These are phyloP conservation scores for Rubus parviflorus DNA, from an alignment of 306 rosid genomes.

Conservation along the genomic window DNA sequence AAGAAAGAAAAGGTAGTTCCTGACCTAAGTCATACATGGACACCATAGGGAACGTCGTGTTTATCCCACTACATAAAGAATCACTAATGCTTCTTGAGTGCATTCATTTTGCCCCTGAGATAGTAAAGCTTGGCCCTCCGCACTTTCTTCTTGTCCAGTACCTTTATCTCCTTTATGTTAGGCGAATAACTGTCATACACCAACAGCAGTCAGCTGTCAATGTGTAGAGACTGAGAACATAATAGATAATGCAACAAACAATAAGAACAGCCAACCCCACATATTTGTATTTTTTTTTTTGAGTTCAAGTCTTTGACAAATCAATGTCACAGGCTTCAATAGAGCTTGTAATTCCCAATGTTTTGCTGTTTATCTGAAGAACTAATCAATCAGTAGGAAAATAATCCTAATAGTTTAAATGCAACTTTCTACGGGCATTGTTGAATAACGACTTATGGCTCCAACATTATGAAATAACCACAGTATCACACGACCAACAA, in stretches of 20 bases:
- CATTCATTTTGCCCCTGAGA: constrained; percentile 87
- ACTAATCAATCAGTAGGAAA: not conserved
- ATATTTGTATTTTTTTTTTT: too few relatives aligned
- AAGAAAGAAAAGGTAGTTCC: not conserved
- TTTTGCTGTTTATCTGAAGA: not conserved
- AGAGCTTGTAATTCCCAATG: not conserved
- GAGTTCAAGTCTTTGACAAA: not conserved
- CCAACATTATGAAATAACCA: not conserved
- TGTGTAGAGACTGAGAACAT: constrained; percentile 16
- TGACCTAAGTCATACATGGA: constrained; percentile 7
- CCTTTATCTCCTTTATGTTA: constrained; percentile 96
- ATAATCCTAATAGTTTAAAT: not conserved
- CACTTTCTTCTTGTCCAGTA: constrained; percentile 91
- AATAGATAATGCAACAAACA: constrained; percentile 12
- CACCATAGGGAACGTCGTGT: not conserved
- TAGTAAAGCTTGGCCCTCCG: constrained; percentile 94
- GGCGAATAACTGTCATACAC: constrained; percentile 83
- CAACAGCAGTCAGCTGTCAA: not conserved
- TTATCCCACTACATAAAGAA: not conserved
- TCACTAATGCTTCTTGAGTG: constrained; percentile 59
- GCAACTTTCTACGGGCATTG: not conserved
- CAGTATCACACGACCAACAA: not conserved
- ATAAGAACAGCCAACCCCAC: not conserved
- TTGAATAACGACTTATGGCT: not conserved
- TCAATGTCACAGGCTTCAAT: not conserved